These are phyloP conservation scores for Suillus plorans DNA, from an alignment of 768 basidiomycete genomes.

Conservation along the genomic window DNA sequence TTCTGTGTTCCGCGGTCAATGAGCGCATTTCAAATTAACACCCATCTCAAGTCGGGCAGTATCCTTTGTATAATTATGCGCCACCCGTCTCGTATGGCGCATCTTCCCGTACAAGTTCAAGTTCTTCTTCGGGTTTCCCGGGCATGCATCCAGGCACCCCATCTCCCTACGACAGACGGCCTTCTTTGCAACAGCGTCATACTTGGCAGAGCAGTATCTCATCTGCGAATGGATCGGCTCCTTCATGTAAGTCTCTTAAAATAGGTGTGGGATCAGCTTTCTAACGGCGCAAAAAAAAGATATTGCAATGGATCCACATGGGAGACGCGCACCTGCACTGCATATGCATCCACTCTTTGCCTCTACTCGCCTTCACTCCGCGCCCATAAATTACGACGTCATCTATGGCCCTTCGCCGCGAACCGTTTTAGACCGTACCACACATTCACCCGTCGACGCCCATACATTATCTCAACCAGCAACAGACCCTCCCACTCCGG, in stretches of 20 bases:
- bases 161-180: conserved; percentile 39
- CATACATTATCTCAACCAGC: conserved; percentile 62
- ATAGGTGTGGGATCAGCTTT: conserved; percentile 3
- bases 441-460: conserved; percentile 51
- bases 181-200: conserved; percentile 47
- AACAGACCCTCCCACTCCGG: conserved; percentile 55
- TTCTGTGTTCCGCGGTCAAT: neutral
- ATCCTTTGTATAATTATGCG: conserved; percentile 30
- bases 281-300: conserved; percentile 6
- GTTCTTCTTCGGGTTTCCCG: conserved; percentile 43
- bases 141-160: conserved; percentile 41
- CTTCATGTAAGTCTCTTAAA: conserved; percentile 38
- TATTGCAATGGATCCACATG: conserved; percentile 22
- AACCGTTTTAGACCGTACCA: conserved; percentile 55
- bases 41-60: conserved; percentile 24
- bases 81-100: conserved; percentile 34
- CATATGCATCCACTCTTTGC: conserved; percentile 69
- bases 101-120: conserved; percentile 54
- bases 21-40: conserved; percentile 11
- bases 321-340: conserved; percentile 33
- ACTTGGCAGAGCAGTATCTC: conserved; percentile 45
- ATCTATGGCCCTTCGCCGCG: conserved; percentile 55
- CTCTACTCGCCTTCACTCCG: conserved; percentile 50
- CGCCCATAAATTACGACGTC: conserved; percentile 64
- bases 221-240: conserved; percentile 37